Evolutionary conservation across 768 basidiomycete genomes (phyloP).

Genomic region (Boletus rex-veris): DNA sequence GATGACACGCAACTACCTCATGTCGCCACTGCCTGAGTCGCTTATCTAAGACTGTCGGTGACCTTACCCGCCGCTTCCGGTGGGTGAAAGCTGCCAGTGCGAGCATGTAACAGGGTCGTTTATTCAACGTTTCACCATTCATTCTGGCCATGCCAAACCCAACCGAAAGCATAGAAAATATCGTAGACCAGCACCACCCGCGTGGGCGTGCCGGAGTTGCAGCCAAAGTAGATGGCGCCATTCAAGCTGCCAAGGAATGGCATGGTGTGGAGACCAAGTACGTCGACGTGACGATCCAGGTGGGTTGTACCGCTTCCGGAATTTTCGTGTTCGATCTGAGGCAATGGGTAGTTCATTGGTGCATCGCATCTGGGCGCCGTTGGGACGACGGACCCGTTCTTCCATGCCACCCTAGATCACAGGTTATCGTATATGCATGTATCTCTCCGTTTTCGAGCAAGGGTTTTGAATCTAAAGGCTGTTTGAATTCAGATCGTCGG

Average conservation of each 20-base stretch:
- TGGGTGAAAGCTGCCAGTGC: too few relatives aligned
- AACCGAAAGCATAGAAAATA: conserved; percentile 13
- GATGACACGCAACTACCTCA: background rate
- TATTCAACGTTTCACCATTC: background rate
- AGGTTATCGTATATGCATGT: conserved; percentile 62
- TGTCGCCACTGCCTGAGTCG: background rate
- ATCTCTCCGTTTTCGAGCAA: background rate
- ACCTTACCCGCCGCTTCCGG: too few relatives aligned
- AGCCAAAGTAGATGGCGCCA: conserved; percentile 26
- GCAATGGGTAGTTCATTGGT: conserved; percentile 58
- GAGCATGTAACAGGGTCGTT: background rate
- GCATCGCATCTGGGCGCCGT: conserved; percentile 67
- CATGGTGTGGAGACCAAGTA: conserved; percentile 41
- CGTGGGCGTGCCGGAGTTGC: background rate
- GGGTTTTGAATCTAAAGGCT: background rate
- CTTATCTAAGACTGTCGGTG: conserved; percentile 1
- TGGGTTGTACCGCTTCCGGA: conserved; percentile 21
- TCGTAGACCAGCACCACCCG: conserved; percentile 8
- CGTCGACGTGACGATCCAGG: conserved; percentile 58
- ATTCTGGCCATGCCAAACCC: conserved; percentile 8
- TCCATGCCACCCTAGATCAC: conserved; percentile 63
- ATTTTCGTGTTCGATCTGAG: conserved; percentile 3
- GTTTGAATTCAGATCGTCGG: conserved; percentile 52
- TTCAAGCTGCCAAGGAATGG: conserved; percentile 31
- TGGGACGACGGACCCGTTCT: conserved; percentile 64